Evolutionary conservation across 441 rosid species (phyloP).

Genomic region (Populus hybrid): DNA sequence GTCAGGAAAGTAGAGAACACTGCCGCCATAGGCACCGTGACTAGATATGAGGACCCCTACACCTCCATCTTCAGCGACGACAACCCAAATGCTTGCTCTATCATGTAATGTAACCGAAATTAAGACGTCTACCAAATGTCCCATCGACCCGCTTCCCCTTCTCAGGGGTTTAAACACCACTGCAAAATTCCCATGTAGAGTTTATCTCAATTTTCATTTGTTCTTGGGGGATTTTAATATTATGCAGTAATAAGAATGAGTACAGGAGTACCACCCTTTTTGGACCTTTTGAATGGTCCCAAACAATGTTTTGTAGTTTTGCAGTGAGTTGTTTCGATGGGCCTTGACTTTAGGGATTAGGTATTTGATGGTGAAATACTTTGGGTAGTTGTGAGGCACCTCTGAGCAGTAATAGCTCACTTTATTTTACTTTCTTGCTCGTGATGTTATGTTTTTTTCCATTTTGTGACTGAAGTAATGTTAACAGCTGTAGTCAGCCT

Average conservation of each 20-base stretch:
- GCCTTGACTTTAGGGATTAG: conserved; percentile 19
- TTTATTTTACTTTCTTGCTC: conserved; percentile 7
- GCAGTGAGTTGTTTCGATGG: conserved; percentile 22
- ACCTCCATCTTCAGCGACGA: conserved; percentile 81
- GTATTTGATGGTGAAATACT: conserved; percentile 7
- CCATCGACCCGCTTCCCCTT: neutral
- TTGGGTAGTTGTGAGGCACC: conserved; percentile 12
- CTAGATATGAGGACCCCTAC: conserved; percentile 63
- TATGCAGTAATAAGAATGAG: neutral
- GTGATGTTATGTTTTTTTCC: conserved; percentile 11
- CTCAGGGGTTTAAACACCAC: neutral
- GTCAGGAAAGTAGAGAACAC: conserved; percentile 64
- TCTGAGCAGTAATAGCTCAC: neutral
- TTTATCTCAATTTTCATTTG: neutral
- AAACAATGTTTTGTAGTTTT: conserved; percentile 8
- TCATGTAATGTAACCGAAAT: conserved; percentile 41
- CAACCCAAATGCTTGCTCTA: conserved; percentile 85
- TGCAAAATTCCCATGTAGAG: conserved; percentile 11
- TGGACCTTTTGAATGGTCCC: neutral
- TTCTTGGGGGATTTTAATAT: conserved; percentile 5
- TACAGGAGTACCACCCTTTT: neutral
- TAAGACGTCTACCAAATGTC: neutral
- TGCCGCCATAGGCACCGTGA: conserved; percentile 29
- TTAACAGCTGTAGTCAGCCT: conserved; percentile 21
- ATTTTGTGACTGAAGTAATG: conserved; percentile 12